phyloP scores from a whole-genome alignment of 805 yeast genomes.

The Jamesozyma gamospora region DNA sequence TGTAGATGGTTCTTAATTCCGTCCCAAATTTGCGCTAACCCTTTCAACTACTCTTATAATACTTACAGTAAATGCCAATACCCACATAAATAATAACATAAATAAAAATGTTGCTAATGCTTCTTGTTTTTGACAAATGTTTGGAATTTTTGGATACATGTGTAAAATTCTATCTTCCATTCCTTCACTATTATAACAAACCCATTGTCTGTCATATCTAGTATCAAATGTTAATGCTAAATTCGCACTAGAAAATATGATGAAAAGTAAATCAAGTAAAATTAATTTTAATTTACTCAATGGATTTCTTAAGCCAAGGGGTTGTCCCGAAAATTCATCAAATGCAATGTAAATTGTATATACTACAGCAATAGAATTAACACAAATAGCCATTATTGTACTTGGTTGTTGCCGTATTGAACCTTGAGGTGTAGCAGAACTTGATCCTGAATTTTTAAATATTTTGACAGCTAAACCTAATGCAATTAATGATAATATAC shows the following conservation, averaged over 20 bases:
- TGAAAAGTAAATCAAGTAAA: conserved; percentile 73
- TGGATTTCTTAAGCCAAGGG: conserved; percentile 82
- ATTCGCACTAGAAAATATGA: conserved; percentile 83
- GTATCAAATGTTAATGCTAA: conserved; percentile 79
- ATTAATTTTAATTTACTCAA: conserved; percentile 72
- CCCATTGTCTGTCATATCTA: conserved; percentile 74
- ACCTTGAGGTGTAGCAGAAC: conserved; percentile 6
- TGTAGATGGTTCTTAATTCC: too few species aligned
- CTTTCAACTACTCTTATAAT: conserved; percentile 72
- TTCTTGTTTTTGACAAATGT: conserved; percentile 69
- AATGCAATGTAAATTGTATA: conserved; percentile 75
- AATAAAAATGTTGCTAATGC: conserved; percentile 73
- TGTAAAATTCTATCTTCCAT: conserved; percentile 1
- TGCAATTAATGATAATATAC: conserved; percentile 53
- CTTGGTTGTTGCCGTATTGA: conserved; percentile 68
- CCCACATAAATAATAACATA: conserved; percentile 70
- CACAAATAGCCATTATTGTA: conserved; percentile 85
- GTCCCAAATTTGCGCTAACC: conserved; percentile 28
- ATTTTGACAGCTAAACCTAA: conserved; percentile 63
- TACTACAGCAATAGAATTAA: conserved; percentile 65
- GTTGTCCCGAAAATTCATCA: conserved; percentile 89
- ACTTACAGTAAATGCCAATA: conserved; percentile 73
- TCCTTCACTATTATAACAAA: conserved; percentile 35
- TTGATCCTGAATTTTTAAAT: conserved; percentile 30
- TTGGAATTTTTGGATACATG: conserved; percentile 29